These are phyloP conservation scores for Pythium grandisporangium DNA, from an alignment of 352 stramenopile genomes.

Conservation along the genomic window DNA sequence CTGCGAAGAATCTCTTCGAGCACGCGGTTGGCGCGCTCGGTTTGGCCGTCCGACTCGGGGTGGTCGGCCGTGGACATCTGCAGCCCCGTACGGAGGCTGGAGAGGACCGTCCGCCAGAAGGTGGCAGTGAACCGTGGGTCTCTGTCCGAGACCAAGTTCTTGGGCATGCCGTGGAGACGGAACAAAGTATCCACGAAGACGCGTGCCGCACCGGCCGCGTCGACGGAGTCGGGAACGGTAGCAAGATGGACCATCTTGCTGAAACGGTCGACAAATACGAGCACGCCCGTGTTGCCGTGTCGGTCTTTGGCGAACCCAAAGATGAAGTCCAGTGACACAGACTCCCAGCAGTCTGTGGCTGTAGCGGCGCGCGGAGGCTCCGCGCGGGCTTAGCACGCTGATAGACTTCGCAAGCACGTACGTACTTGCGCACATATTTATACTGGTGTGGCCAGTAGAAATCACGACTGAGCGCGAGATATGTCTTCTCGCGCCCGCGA, in stretches of 20 bases:
- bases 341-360: constrained; percentile 8
- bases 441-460: constrained; percentile 1
- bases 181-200: not conserved
- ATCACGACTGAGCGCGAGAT: not conserved
- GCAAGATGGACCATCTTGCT: constrained; percentile 16
- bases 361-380: constrained; percentile 4
- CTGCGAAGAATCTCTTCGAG: constrained; percentile 6
- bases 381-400: constrained; percentile 11
- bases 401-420: constrained; percentile 13
- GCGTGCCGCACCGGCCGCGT: too few species aligned
- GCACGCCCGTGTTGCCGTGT: not conserved
- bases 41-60: not conserved
- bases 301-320: constrained; percentile 5
- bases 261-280: constrained; percentile 15
- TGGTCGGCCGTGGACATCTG: not conserved
- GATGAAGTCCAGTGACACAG: constrained; percentile 15
- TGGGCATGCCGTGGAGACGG: not conserved
- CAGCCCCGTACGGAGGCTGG: not conserved
- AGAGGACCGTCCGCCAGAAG: not conserved
- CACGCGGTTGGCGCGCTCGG: constrained; percentile 3
- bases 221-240: not conserved
- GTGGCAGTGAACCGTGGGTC: not conserved
- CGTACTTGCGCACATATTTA: constrained; percentile 12
- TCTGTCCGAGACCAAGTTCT: not conserved
- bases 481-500: not conserved